Conservation (phyloP, 345 rosid species). For the Syzygium jambos region DNA sequence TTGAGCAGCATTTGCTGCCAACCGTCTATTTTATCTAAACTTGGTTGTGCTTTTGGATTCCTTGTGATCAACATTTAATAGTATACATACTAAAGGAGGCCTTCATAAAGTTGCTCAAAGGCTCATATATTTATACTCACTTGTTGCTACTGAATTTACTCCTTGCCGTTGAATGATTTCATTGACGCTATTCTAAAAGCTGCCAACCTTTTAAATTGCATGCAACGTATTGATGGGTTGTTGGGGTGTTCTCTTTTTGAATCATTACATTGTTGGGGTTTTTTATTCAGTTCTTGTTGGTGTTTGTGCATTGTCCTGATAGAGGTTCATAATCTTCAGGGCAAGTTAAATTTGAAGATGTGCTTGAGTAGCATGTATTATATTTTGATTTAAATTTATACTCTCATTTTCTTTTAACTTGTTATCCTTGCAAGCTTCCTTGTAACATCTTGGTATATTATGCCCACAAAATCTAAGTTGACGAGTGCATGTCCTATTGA, state of each 20-base stretch:
- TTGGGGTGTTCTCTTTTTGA: neutral
- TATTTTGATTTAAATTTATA: neutral
- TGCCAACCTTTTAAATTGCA: neutral
- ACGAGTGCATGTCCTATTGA: neutral
- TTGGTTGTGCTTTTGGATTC: neutral
- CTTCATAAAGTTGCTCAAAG: neutral
- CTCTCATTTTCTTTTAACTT: neutral
- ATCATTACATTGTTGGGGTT: neutral
- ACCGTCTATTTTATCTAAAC: neutral
- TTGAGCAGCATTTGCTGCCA: neutral
- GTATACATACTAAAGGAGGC: neutral
- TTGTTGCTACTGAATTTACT: neutral
- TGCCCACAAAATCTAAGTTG: neutral
- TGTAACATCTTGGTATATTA: neutral
- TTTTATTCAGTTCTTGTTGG: neutral
- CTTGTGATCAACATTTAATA: neutral
- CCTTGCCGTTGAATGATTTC: neutral
- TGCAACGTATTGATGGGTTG: neutral
- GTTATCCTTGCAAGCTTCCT: neutral
- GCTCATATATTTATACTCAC: neutral
- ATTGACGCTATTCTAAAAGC: neutral
- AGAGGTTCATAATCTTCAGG: neutral
- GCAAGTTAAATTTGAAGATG: neutral
- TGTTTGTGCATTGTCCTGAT: neutral
- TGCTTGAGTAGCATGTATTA: neutral